Base-by-base conservation (phyloP, 805 yeast genomes). In the Zygotorulaspora chibaensis region DNA sequence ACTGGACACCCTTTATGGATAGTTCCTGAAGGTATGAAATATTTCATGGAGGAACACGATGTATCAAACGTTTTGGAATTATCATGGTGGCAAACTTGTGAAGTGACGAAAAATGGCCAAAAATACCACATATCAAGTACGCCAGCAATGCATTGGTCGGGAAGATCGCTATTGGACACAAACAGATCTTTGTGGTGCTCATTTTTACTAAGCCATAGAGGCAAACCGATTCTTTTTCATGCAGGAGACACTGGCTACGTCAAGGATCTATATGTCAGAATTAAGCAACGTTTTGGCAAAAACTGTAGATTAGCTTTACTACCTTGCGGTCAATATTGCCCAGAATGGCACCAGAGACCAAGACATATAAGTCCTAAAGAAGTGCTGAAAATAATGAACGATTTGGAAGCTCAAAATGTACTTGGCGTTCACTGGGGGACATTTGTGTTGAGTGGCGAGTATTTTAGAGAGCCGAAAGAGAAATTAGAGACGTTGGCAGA, bases 141-240 rank as follows among this genome's bases (percentile, higher is more conserved):
- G 0, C 98, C 98, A 0, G 88, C 97, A 0, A 84, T 84, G 95
- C 98, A 91, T 66, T 91, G 98, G 98, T 85, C 95, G 1, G 98
- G 98, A 0, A 68, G 96, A 30, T 76, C 77, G 28, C 65, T 90
- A n/a, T 59, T 81, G 15, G 98, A 91, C 62, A 77, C 95, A 1
- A 91, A 91, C 64, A 68, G 70, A 18, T 77, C 95, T 0, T 68
- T 91, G 42, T 91, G 98, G 98, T 87, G 96, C 56, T 87, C 96
- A 0, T 91, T 83, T 58, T 58, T 91, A 53, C 62, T 91, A 8
- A 70, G 80, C 42, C 76, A 80, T 47, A 77, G 86, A 52, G 83
- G 81, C 0, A 72, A 78, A 53, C 86, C 96, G 0, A 59, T 89
- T 0, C 69, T 90, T 36, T 91, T 81, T 71, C 98, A 91, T 64